phyloP scores from a whole-genome alignment of 2,329 filamentous ascomycete species.

The Dothideomycetes sp. region DNA sequence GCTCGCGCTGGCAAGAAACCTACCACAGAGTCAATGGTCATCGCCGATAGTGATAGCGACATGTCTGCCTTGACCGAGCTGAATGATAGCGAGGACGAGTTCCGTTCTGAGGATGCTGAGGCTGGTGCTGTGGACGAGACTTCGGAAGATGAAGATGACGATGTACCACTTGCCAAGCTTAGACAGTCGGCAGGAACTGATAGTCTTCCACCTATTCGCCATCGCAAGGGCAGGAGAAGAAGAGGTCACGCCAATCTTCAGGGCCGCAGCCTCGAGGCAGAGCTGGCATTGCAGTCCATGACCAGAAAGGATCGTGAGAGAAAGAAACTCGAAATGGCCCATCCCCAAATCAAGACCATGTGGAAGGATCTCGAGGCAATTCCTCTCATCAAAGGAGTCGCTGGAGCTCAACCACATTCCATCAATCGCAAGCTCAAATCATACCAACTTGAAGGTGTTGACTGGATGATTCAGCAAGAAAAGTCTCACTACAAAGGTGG shows the following conservation, averaged over 20 bases:
- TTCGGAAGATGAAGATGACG: constrained; percentile 27
- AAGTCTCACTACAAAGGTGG: constrained; percentile 77
- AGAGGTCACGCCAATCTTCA: constrained; percentile 5
- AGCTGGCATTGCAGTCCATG: constrained; percentile 14
- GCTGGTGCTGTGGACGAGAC: constrained; percentile 19
- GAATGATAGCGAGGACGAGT: constrained; percentile 33
- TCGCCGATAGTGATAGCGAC: constrained; percentile 37
- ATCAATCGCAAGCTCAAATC: constrained; percentile 82
- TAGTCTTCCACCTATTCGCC: neutral
- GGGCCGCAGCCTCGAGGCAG: neutral
- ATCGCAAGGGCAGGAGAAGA: neutral
- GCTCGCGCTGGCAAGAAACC: constrained; percentile 16
- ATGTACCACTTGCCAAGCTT: constrained; percentile 17
- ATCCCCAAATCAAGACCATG: constrained; percentile 75
- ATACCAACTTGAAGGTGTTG: constrained; percentile 86
- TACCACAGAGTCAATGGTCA: constrained; percentile 12
- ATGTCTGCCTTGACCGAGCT: constrained; percentile 13
- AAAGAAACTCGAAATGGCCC: constrained; percentile 59
- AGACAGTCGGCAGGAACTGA: neutral
- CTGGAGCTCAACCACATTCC: constrained; percentile 60
- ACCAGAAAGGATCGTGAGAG: constrained; percentile 42
- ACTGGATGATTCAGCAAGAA: constrained; percentile 93
- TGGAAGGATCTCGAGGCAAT: constrained; percentile 67
- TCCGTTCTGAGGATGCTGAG: constrained; percentile 10
- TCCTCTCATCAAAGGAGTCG: constrained; percentile 54